phyloP scores from a whole-genome alignment of 352 stramenopile species.

The Elongisporangium prolatum region DNA sequence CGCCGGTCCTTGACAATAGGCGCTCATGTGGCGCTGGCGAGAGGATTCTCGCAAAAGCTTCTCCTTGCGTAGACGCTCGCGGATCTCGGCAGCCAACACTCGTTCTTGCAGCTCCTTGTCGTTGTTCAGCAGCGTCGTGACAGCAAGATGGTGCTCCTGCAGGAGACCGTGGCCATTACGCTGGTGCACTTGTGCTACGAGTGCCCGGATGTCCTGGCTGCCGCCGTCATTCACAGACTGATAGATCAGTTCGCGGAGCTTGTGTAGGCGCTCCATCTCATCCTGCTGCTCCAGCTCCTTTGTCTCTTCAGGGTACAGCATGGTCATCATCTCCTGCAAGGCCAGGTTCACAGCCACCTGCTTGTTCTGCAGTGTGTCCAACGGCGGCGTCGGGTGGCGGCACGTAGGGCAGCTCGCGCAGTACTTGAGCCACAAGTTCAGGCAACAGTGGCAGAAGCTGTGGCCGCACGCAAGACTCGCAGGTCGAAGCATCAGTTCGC shows the following conservation, averaged over 20 bases:
- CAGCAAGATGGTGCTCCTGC: conserved; percentile 17
- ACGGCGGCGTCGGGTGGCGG: conserved; percentile 11
- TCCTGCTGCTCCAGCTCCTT: conserved; percentile 22
- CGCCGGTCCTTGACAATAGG: conserved; percentile 12
- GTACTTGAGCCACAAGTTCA: conserved; percentile 36
- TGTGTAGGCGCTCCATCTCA: conserved; percentile 20
- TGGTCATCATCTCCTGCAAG: conserved; percentile 24
- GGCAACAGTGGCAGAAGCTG: conserved; percentile 41
- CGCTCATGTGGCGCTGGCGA: conserved; percentile 24
- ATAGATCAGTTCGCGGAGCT: conserved; percentile 22
- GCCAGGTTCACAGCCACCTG: conserved; percentile 26
- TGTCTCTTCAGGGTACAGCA: conserved; percentile 24
- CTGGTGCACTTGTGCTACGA: conserved; percentile 19
- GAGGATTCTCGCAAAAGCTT: conserved; percentile 31
- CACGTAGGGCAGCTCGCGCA: conserved; percentile 34
- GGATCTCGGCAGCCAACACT: conserved; percentile 31
- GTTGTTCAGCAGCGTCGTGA: conserved; percentile 25
- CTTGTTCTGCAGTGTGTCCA: not conserved
- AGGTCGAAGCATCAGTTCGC: conserved; percentile 42
- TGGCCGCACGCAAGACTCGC: conserved; percentile 34
- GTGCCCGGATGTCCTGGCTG: conserved; percentile 18
- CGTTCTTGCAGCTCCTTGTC: conserved; percentile 33
- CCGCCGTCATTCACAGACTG: conserved; percentile 15
- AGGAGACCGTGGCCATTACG: conserved; percentile 4
- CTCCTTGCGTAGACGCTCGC: conserved; percentile 39